These are phyloP conservation scores for Sisymbrium irio DNA, from an alignment of 345 rosid genomes.

Conservation along the genomic window DNA sequence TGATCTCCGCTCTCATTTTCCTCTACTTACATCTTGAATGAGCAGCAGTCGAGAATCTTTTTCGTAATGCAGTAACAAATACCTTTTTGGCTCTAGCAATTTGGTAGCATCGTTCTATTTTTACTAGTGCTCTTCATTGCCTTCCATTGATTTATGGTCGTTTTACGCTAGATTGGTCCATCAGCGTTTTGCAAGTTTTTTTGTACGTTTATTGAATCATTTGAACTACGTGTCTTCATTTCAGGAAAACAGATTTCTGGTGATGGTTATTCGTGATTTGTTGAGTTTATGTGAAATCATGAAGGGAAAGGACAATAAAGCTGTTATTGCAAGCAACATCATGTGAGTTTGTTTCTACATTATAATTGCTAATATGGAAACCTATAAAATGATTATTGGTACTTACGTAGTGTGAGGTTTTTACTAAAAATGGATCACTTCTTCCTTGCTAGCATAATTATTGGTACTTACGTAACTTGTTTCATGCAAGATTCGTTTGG, in stretches of 20 bases:
- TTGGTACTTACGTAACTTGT: neutral
- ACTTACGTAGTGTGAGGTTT: neutral
- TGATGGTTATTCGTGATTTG: constrained; percentile 94
- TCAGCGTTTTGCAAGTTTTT: neutral
- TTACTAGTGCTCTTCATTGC: neutral
- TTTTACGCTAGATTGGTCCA: neutral
- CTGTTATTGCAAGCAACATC: constrained; percentile 97
- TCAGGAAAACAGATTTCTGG: constrained; percentile 98
- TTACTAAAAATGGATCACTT: neutral
- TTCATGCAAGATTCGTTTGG: constrained; percentile 12
- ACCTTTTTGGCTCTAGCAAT: neutral
- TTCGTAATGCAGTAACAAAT: constrained; percentile 13
- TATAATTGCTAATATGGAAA: neutral
- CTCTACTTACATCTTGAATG: neutral
- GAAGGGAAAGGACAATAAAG: constrained; percentile 97
- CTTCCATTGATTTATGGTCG: neutral
- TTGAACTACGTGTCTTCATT: neutral
- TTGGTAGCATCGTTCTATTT: constrained; percentile 1
- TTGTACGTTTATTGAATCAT: neutral
- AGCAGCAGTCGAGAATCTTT: neutral
- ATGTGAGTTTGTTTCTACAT: constrained; percentile 59
- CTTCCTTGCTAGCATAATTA: neutral
- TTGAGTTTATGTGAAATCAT: constrained; percentile 86
- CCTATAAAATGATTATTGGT: neutral
- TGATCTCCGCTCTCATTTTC: constrained; percentile 12